phyloP scores from a whole-genome alignment of 768 basidiomycete species.

The Collybia sp. region DNA sequence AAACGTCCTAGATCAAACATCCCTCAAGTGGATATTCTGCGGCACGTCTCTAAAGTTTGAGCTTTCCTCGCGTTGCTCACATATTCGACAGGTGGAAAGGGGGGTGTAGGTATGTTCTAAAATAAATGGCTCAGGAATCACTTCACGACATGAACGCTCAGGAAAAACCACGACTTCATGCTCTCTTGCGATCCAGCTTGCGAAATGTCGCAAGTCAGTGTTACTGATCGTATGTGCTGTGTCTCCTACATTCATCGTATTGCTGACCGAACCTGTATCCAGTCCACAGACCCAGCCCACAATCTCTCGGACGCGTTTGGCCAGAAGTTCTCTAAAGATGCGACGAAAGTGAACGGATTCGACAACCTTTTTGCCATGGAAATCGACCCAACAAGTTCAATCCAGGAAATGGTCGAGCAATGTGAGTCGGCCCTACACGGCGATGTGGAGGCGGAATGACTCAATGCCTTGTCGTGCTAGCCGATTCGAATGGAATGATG shows the following conservation, averaged over 20 bases:
- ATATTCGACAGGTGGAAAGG: slow-evolving; percentile 79
- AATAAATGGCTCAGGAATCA: too few species aligned
- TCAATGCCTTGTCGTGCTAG: slow-evolving; percentile 28
- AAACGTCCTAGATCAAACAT: slow-evolving; percentile 90
- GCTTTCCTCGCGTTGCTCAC: slow-evolving; percentile 6
- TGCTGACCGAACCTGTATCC: not conserved
- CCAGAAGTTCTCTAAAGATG: slow-evolving; percentile 99
- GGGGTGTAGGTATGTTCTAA: slow-evolving; percentile 81
- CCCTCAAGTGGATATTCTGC: slow-evolving; percentile 98
- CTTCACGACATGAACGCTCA: slow-evolving; percentile 18
- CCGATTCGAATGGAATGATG: slow-evolving; percentile 92
- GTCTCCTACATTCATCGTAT: not conserved
- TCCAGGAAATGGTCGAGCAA: slow-evolving; percentile 99
- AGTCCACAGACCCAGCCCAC: slow-evolving; percentile 99
- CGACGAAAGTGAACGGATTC: slow-evolving; percentile 96
- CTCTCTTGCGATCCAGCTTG: slow-evolving; percentile 95
- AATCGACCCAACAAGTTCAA: slow-evolving; percentile 95
- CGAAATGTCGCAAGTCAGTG: slow-evolving; percentile 88
- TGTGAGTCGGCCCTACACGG: slow-evolving; percentile 44
- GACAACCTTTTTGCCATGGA: slow-evolving; percentile 98
- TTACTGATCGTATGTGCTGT: slow-evolving; percentile 77
- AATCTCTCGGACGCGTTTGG: slow-evolving; percentile 98
- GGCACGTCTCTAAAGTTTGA: slow-evolving; percentile 46
- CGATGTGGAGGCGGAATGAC: not conserved
- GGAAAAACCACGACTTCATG: slow-evolving; percentile 99